A percentile compares a stretch with the other conserved stretches of the same genome.
Evolutionary conservation across 2,329 filamentous ascomycete genomes (phyloP).

Genomic region (Exophiala dermatitidis): DNA sequence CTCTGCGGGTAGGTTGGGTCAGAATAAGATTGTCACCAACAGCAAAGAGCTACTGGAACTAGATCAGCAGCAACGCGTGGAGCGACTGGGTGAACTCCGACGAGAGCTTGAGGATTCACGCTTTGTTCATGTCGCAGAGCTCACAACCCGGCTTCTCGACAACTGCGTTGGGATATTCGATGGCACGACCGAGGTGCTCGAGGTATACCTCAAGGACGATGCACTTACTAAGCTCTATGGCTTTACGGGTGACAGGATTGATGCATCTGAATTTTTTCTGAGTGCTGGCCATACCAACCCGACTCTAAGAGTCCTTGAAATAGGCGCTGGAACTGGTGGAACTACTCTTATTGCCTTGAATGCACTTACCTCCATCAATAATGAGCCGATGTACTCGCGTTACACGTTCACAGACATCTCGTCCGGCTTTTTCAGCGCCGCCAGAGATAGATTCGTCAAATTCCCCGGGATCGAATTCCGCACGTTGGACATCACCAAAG

Average conservation of each 20-base stretch:
- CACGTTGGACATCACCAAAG: conserved; percentile 30
- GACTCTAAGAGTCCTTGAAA: conserved; percentile 20
- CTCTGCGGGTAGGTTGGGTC: background rate
- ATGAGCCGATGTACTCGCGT: background rate
- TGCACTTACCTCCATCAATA: background rate
- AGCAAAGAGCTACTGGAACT: conserved; percentile 1
- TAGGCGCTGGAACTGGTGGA: conserved; percentile 32
- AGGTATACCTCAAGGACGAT: conserved; percentile 7
- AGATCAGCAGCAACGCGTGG: background rate
- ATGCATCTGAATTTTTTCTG: conserved; percentile 5
- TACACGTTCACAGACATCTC: conserved; percentile 28
- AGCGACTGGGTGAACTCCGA: background rate
- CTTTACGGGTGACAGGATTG: background rate
- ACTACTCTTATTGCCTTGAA: conserved; percentile 19
- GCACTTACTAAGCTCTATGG: background rate
- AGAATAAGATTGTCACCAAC: conserved; percentile 2
- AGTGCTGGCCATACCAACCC: conserved; percentile 15
- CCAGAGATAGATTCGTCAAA: conserved; percentile 9
- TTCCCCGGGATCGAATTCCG: conserved; percentile 26
- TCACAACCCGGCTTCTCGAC: conserved; percentile 3
- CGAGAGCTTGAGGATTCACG: background rate
- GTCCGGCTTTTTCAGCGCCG: conserved; percentile 18
- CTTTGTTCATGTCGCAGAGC: conserved; percentile 5
- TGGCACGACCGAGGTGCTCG: conserved; percentile 1
- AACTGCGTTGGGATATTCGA: conserved; percentile 3